Conservation (phyloP, 179 eudicot species). For the Silene vulgaris region DNA sequence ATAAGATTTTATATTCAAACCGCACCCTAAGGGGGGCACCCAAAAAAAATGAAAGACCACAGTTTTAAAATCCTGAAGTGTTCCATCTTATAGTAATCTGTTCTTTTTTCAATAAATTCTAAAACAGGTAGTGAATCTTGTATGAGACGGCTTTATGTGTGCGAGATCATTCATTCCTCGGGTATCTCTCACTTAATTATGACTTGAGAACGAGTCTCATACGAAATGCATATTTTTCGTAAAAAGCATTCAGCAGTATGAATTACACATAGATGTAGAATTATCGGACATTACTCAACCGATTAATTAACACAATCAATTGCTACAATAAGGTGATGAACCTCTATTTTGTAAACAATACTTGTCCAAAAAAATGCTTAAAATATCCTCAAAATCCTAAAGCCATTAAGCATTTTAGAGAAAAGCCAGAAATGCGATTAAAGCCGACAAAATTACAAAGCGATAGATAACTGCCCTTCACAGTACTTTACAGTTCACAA, state of each 20-base stretch:
- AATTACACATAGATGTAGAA: neutral
- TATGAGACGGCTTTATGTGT: too few species aligned
- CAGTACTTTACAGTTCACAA: conserved; percentile 15
- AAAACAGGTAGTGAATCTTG: too few species aligned
- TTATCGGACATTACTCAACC: neutral
- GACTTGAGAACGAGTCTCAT: too few species aligned
- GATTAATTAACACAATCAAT: too few species aligned
- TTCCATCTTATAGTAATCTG: neutral
- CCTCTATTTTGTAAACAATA: neutral
- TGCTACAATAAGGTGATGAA: neutral
- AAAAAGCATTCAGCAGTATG: neutral
- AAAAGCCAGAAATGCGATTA: conserved; percentile 3
- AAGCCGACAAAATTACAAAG: conserved; percentile 17
- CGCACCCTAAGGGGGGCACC: neutral
- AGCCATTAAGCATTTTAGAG: conserved; percentile 5
- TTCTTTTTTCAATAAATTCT: too few species aligned
- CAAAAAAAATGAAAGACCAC: conserved; percentile 13
- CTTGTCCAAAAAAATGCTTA: conserved; percentile 11
- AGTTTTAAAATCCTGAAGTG: conserved; percentile 10
- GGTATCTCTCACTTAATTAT: too few species aligned
- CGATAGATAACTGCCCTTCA: neutral
- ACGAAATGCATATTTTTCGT: too few species aligned
- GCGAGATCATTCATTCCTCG: too few species aligned
- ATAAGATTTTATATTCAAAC: conserved; percentile 5
- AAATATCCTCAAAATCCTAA: conserved; percentile 17